Percentiles rank a stretch among this genome's conserved stretches.
phyloP scores from a whole-genome alignment of 352 stramenopile species.

The Pythium phragmitis region DNA sequence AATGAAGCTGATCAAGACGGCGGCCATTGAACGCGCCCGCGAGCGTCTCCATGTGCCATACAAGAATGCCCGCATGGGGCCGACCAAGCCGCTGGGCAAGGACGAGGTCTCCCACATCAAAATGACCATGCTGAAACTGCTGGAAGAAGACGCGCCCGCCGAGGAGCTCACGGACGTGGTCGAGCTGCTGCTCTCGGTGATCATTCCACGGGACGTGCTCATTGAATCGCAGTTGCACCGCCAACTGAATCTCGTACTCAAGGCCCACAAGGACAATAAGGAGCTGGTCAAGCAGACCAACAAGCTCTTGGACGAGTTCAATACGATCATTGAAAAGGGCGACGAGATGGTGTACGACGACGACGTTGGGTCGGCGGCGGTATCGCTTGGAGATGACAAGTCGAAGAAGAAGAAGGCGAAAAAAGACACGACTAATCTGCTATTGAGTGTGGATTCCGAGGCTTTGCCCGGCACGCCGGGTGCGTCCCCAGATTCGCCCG shows the following conservation, averaged over 20 bases:
- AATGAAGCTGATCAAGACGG: constrained; percentile 60
- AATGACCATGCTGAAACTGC: constrained; percentile 81
- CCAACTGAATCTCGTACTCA: constrained; percentile 73
- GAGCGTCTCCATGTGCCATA: constrained; percentile 78
- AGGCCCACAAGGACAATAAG: constrained; percentile 86
- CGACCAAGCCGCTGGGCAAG: constrained; percentile 76
- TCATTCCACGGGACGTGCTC: constrained; percentile 72
- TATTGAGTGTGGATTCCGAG: constrained; percentile 59
- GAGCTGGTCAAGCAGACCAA: constrained; percentile 81
- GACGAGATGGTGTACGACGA: constrained; percentile 24
- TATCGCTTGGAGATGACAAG: constrained; percentile 30
- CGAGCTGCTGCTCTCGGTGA: constrained; percentile 75
- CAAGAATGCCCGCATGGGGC: constrained; percentile 71
- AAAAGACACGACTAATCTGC: constrained; percentile 43
- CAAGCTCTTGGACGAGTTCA: constrained; percentile 78
- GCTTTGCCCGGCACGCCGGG: constrained; percentile 52
- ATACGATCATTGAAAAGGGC: constrained; percentile 61
- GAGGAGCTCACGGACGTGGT: constrained; percentile 83
- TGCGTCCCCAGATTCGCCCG: constrained; percentile 62
- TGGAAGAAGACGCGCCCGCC: constrained; percentile 77
- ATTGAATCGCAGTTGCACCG: constrained; percentile 72
- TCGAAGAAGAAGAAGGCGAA: constrained; percentile 56
- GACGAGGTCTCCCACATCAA: constrained; percentile 85
- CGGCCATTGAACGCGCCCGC: constrained; percentile 71
- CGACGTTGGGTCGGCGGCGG: not conserved